Base-by-base conservation (phyloP, 306 rosid species). In the Corylus americana region DNA sequence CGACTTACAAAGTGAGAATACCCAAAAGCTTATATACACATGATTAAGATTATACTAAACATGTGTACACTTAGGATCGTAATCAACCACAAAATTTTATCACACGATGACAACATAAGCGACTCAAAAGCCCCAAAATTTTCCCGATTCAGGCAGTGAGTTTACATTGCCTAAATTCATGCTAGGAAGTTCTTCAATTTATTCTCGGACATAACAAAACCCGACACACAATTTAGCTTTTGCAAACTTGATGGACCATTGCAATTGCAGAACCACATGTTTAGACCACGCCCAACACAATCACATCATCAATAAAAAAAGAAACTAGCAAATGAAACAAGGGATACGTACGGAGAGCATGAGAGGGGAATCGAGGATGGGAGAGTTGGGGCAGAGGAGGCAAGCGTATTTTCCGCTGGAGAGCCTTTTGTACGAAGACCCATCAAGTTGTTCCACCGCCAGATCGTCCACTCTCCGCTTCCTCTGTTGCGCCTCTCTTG, bases 281-380 rank as follows among this genome's bases (percentile, higher is more conserved):
- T 25, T 25, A 58, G 66, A 59, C 66, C 66, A 25, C 12, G 66
- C 37, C 7, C 11, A 59, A 59, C 3, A 7, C 53, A 11, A 49
- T 49, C 14, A 49, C 53, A 49, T 49, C 16, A 11, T 49, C 53
- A 9, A 6, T 6, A 17, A 6, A 54, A 53, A 13, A 53, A 22
- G 25, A 22, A 22, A 22, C 58, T 13, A 2, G 16, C 12, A 2
- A 54, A 16, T 17, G 17, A 54, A 54, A 54, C 39, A 25, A 29
- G 16, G 22, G 61, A 18, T 29, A 70, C 83, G 3, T 59, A 85
- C 83, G 14, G 88, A 81, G 67, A 77, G 74, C 78, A 81, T 81
- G 74, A 74, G 83, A 61, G 82, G 82, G 88, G 25, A 74, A 81
- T 85, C 76, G 50, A 81, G 76, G 77, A 81, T 57, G 74, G 81